These are phyloP conservation scores for Trichophaea hybrida DNA, from an alignment of 2,329 filamentous ascomycete genomes.

Conservation along the genomic window DNA sequence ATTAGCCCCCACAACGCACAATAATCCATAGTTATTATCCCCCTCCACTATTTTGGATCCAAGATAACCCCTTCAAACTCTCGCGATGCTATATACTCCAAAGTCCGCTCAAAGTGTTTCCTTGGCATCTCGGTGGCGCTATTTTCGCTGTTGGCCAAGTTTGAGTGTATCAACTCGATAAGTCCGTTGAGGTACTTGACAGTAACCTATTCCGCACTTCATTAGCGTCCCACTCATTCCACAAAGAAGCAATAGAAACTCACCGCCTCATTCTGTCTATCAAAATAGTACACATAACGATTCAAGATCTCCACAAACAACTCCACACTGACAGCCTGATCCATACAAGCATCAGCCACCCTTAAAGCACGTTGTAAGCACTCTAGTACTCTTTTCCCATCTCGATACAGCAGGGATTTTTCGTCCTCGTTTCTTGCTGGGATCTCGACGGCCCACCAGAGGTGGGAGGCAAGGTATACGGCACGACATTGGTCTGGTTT, in stretches of 20 bases:
- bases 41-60: conserved; percentile 31
- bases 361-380: conserved; percentile 88
- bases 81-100: conserved; percentile 82
- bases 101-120: conserved; percentile 84
- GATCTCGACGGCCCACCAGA: conserved; percentile 94
- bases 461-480: conserved; percentile 87
- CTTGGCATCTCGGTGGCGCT: conserved; percentile 76
- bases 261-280: conserved; percentile 93
- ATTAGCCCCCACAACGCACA: too few relatives aligned
- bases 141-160: conserved; percentile 73
- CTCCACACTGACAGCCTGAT: conserved; percentile 65
- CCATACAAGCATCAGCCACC: conserved; percentile 97
- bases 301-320: conserved; percentile 97
- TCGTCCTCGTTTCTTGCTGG: conserved; percentile 64
- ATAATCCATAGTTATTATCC: neutral
- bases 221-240: neutral
- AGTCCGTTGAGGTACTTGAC: conserved; percentile 96
- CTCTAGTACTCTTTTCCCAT: conserved; percentile 91
- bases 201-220: conserved; percentile 46
- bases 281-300: conserved; percentile 97
- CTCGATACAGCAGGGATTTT: conserved; percentile 59
- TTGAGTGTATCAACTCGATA: conserved; percentile 95
- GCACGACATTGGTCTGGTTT: conserved; percentile 97
- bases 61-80: conserved; percentile 87
- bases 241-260: conserved; percentile 27